Percentiles rank a stretch among this genome's conserved stretches.
Evolutionary conservation across 306 rosid species (phyloP).

Genomic region (Carpinus fangiana): DNA sequence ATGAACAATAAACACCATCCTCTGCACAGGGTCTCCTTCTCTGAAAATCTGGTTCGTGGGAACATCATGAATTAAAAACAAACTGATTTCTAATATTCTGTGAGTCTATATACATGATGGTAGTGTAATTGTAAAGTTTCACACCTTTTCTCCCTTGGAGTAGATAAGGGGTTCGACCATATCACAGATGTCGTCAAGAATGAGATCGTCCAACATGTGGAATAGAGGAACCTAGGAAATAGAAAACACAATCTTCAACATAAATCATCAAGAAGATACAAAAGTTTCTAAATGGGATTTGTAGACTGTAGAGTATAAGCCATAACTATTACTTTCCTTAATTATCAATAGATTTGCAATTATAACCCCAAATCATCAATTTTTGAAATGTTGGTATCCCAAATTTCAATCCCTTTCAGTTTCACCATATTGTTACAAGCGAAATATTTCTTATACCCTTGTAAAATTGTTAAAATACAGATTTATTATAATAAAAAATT

Average conservation of each 20-base stretch:
- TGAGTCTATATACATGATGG: not conserved
- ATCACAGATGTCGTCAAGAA: constrained; percentile 44
- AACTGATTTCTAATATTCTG: not conserved
- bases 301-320: no score
- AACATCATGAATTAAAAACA: no score
- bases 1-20: constrained; percentile 39
- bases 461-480: no score
- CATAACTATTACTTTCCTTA: no score
- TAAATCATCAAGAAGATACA: not conserved
- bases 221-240: constrained; percentile 36
- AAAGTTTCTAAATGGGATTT: not conserved
- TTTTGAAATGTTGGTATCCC: no score
- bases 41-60: constrained; percentile 25
- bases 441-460: no score
- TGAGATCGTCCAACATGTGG: constrained; percentile 37
- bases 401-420: no score
- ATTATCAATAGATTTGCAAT: no score
- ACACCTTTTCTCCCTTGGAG: constrained; percentile 43
- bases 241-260: not conserved
- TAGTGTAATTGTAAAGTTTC: not conserved
- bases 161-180: constrained; percentile 29
- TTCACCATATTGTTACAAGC: no score
- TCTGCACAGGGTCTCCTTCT: constrained; percentile 47
- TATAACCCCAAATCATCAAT: no score
- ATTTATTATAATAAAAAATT: no score